A percentile compares a stretch with the other conserved stretches of the same genome.
phyloP scores from a whole-genome alignment of 306 rosid species.

The Acmispon strigosus region DNA sequence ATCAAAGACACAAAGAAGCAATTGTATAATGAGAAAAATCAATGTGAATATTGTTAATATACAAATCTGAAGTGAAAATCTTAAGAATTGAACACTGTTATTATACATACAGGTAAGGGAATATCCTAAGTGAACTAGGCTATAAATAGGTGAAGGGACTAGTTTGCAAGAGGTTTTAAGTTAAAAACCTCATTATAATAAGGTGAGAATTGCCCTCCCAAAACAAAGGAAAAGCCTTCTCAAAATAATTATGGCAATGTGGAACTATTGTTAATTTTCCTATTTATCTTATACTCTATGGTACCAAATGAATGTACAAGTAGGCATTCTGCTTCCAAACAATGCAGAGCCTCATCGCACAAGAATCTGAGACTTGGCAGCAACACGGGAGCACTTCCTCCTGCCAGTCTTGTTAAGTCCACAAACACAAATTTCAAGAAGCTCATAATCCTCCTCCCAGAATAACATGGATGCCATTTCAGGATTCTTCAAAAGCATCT shows the following conservation, averaged over 20 bases:
- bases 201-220: background rate
- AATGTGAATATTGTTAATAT: background rate
- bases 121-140: conserved; percentile 11
- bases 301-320: background rate
- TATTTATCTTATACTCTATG: background rate
- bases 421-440: conserved; percentile 75
- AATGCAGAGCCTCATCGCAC: conserved; percentile 9
- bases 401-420: conserved; percentile 51
- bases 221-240: background rate
- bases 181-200: conserved; percentile 4
- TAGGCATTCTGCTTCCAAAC: background rate
- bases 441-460: conserved; percentile 80
- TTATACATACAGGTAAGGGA: background rate
- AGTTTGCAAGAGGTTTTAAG: background rate
- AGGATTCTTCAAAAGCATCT: conserved; percentile 70
- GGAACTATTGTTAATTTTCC: background rate
- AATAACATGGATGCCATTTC: conserved; percentile 72
- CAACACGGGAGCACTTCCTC: conserved; percentile 54
- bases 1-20: background rate
- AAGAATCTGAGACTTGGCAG: conserved; percentile 44
- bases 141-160: background rate
- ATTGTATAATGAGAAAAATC: background rate
- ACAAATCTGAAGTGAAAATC: background rate
- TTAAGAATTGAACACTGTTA: background rate
- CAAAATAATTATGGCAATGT: background rate